Evolutionary conservation across 768 basidiomycete species (phyloP), one percentile per base, ranked within the genome.

Genomic region (Hypholoma fasciculare): DNA sequence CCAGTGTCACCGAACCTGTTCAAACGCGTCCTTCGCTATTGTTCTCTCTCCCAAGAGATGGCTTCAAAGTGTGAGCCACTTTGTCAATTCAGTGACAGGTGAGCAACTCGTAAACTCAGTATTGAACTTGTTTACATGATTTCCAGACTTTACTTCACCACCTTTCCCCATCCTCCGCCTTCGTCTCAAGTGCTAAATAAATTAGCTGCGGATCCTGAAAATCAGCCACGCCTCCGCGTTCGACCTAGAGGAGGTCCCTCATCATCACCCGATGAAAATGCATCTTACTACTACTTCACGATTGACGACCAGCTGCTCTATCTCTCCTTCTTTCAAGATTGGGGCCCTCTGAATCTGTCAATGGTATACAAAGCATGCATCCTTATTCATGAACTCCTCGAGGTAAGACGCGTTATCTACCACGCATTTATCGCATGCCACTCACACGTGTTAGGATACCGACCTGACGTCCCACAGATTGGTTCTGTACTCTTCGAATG

Each of bases 291-390:
- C 75, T 96, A 89, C 76, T 94, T 96, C 78, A 92, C 90, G 56
- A 85, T 96, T 76, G 94, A 97, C 74, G 89, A 95, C 79, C 90
- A 94, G 63, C 82, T 97, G 38, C 82, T 90, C 64, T 97, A 97
- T 77, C 83, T 94, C 63, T 92, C 90, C 34, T 97, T 97, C 82
- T 96, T 90, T 71, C 88, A 94, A 70, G 94, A 97, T 72, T 96
- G 92, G 88, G 94, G 94, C 13, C 94, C 94, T 30, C 79, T 95
- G 54, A 94, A 94, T 69, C 80, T 94, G 39, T 88, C 90, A n/a
- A 92, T 91, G 90, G 90, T 94, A 34, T 94, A 93, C 78, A 93
- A 90, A 73, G 90, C 87, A 30, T 96, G 94, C 74, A 92, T 96
- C 36, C 84, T 94, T 62, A 89, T 96, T 57, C 94, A 96, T 68